Evolutionary conservation across 2,329 filamentous ascomycete species (phyloP), one percentile per base, ranked within the genome.

Genomic region (Xylariaceae sp.): DNA sequence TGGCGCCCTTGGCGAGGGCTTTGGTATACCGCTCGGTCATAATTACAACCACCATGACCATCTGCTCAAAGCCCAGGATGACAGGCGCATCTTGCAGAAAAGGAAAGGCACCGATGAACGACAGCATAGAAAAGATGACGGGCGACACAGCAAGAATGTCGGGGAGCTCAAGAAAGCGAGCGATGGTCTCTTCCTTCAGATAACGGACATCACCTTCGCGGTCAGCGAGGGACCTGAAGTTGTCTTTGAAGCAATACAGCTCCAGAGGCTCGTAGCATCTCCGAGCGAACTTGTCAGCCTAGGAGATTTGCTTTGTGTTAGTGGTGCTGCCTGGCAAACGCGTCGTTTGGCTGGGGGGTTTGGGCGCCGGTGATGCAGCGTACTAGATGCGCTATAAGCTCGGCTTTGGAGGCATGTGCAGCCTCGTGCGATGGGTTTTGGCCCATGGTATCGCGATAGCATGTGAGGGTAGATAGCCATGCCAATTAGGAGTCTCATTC

Each of bases 221-320:
- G 62, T 89, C 86, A 59, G 87, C 84, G 18, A 90, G 81, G 53
- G 77, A 80, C 55, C 78, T 80, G 73, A 90, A 90, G 64, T 89
- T 86, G 66, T 88, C 83, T 62, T 84, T 85, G 70, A 89, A 83
- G 30, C 81, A 88, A 70, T 87, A 88, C 29, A 88, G 74, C 69
- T 91, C 87, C 52, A 90, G 76, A 1, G 84, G 78, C 0, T 83
- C 83, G 70, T 87, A 89, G 70, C 84, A 88, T 64, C 84, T 85
- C 54, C 83, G 79, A 51, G 83, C 85, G 67, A 90, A 89, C 61
- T 73, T 80, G 51, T 74, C 70, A 59, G 82, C 82, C 83, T 86
- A 54, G 16, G 21, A 39, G 32, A 42, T 26, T 5, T 15, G 49
- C 42, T 12, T 37, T n/a, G 22, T 18, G 19, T 54, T 21, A 58